phyloP scores from a whole-genome alignment of 2,329 filamentous ascomycete genomes.

The Zymoseptoria ardabiliae region DNA sequence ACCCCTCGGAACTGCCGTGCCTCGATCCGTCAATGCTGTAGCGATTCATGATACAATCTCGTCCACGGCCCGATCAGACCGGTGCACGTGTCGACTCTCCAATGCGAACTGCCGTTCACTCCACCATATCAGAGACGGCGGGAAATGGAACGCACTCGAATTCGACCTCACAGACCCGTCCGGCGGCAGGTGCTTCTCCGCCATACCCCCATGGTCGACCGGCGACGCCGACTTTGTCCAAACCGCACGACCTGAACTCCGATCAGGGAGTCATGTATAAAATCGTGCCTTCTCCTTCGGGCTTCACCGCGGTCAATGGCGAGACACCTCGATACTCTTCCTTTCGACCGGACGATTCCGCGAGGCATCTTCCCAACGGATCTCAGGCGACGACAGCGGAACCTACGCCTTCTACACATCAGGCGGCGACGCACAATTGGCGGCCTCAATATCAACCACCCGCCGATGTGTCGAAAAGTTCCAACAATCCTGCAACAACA shows the following conservation, averaged over 20 bases:
- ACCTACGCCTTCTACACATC: slow-evolving; percentile 4
- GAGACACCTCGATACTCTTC: slow-evolving; percentile 13
- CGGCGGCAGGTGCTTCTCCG: no score
- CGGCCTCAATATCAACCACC: slow-evolving; percentile 13
- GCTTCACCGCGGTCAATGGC: slow-evolving; percentile 30
- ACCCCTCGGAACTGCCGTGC: not conserved
- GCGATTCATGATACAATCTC: slow-evolving; percentile 11
- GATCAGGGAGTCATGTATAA: not conserved
- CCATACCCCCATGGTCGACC: slow-evolving; percentile 9
- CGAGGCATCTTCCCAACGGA: slow-evolving; percentile 4
- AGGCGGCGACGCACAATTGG: slow-evolving; percentile 13
- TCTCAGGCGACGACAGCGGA: not conserved
- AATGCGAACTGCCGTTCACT: slow-evolving; percentile 11
- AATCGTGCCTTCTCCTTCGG: slow-evolving; percentile 8
- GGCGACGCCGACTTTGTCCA: slow-evolving; percentile 7
- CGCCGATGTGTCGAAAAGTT: slow-evolving; percentile 1
- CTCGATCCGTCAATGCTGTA: not conserved
- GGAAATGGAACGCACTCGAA: slow-evolving; percentile 4
- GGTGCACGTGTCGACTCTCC: slow-evolving; percentile 11
- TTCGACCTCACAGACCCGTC: not conserved
- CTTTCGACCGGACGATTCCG: slow-evolving; percentile 13
- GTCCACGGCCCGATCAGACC: slow-evolving; percentile 10
- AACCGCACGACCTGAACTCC: not conserved
- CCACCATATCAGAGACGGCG: not conserved
- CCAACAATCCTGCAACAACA: no score